Evolutionary conservation across 176 grass and related monocot species (phyloP).

Genomic region (Microstegium vimineum): DNA sequence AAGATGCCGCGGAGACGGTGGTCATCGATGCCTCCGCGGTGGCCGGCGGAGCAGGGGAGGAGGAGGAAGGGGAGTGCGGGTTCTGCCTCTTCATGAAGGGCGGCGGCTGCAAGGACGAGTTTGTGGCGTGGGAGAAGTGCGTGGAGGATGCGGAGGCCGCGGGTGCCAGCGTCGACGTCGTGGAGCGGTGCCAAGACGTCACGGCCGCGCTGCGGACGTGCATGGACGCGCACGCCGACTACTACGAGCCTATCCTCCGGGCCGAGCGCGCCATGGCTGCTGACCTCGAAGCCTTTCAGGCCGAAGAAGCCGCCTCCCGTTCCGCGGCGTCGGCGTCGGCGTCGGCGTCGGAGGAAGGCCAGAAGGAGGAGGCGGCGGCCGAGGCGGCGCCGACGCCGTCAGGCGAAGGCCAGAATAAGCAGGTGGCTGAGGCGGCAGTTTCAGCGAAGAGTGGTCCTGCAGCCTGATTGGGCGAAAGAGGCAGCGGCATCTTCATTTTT

Average conservation of each 20-base stretch:
- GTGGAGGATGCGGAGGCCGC: constrained; percentile 57
- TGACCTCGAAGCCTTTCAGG: constrained; percentile 34
- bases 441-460: neutral
- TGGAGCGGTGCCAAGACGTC: constrained; percentile 59
- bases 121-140: constrained; percentile 91
- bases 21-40: constrained; percentile 1
- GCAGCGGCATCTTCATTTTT: constrained; percentile 12
- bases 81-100: constrained; percentile 98
- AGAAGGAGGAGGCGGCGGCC: neutral
- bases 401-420: neutral
- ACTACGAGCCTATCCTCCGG: constrained; percentile 74
- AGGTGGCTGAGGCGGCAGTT: neutral
- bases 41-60: constrained; percentile 10
- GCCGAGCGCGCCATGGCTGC: constrained; percentile 56
- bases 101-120: constrained; percentile 86
- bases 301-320: neutral
- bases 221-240: constrained; percentile 72
- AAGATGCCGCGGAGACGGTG: constrained; percentile 9
- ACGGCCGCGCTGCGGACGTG: constrained; percentile 65
- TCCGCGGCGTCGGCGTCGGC: neutral
- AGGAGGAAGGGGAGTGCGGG: constrained; percentile 70
- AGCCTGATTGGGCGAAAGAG: neutral
- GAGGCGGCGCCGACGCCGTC: neutral
- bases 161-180: constrained; percentile 37
- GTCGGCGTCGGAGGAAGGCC: neutral